Base-by-base conservation (phyloP, 2,329 filamentous ascomycete species). In the Pseudopithomyces chartarum region DNA sequence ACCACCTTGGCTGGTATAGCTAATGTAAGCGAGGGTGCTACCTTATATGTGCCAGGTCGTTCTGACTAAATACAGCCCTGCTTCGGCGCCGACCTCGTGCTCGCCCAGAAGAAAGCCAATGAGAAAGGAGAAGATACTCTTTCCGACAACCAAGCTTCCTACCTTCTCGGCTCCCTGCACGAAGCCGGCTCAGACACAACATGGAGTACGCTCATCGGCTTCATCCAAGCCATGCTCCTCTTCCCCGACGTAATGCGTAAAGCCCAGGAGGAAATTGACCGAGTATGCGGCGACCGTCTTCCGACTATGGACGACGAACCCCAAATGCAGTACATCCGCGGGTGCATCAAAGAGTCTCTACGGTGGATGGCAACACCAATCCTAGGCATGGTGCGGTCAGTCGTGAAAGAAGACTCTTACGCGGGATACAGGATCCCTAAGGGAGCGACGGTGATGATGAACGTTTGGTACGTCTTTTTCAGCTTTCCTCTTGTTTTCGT, bases 371-470 rank as follows among this genome's bases (percentile, higher is more conserved):
- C 66, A 10, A 64, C 57, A 2, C 47, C 45, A 6, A 59, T 59
- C 12, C 15, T 64, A 12, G 65, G 59, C 1, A 36, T 63, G 3
- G 62, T 63, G 4, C 64, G 68, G 22, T 62, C 64, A 2, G 50
- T 57, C 0, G 60, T 47, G 6, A 32, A 47, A 12, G 67, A 68
- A n/a, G 65, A 69, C 29, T 26, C 47, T n/a, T 69, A 71, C 44
- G 52, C 54, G 33, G 74, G 73, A 3, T 71, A 65, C 34, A 55
- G 54, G 20, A 68, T 78, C 39, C 76, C 74, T 0, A 73, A 73
- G 50, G 74, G 71, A 10, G 67, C 73, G 1, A 64, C 69, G 12
- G 57, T 75, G 17, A 52, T 69, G 38, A 45, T 59, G 20, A 76
- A 75, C 40, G 66, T 67, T 6, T 78, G 73, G 71, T 47, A n/a